These are phyloP conservation scores for Zopfia rhizophila DNA, from an alignment of 2,329 filamentous ascomycete species.

Conservation along the genomic window DNA sequence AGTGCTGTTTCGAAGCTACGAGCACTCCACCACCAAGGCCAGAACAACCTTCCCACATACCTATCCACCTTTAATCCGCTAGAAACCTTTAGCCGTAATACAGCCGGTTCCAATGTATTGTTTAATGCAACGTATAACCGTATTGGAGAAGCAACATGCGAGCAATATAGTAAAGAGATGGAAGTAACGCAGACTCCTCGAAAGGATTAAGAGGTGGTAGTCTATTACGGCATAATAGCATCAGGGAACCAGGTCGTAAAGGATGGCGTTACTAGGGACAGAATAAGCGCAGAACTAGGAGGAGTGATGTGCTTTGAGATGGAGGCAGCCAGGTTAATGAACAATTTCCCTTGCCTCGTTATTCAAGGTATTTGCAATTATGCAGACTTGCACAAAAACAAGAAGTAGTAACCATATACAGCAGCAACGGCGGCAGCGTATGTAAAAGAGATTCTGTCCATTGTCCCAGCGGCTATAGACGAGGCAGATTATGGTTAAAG, in stretches of 20 bases:
- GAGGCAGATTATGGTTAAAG: too few species aligned
- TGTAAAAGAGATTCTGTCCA: conserved; percentile 3
- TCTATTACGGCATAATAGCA: conserved; percentile 19
- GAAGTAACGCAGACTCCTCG: background rate
- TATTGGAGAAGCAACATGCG: too few species aligned
- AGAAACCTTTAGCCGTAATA: too few species aligned
- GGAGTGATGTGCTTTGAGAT: conserved; percentile 19
- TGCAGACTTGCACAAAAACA: conserved; percentile 12
- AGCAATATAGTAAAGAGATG: too few species aligned
- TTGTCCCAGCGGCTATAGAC: too few species aligned
- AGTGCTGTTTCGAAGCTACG: too few species aligned
- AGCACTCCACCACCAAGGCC: too few species aligned
- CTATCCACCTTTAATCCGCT: too few species aligned
- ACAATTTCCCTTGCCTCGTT: conserved; percentile 1
- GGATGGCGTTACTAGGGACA: conserved; percentile 13
- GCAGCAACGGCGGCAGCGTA: conserved; percentile 7
- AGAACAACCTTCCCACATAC: too few species aligned
- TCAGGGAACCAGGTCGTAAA: conserved; percentile 21
- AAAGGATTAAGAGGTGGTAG: conserved; percentile 1
- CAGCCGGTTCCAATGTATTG: too few species aligned
- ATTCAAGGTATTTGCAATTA: conserved; percentile 13
- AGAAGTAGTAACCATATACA: conserved; percentile 10
- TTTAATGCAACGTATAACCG: too few species aligned
- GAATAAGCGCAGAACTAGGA: conserved; percentile 19
- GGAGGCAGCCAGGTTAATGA: conserved; percentile 11